Evolutionary conservation across 108 stramenopile species (phyloP).

Genomic region (Parietichytrium sp.): DNA sequence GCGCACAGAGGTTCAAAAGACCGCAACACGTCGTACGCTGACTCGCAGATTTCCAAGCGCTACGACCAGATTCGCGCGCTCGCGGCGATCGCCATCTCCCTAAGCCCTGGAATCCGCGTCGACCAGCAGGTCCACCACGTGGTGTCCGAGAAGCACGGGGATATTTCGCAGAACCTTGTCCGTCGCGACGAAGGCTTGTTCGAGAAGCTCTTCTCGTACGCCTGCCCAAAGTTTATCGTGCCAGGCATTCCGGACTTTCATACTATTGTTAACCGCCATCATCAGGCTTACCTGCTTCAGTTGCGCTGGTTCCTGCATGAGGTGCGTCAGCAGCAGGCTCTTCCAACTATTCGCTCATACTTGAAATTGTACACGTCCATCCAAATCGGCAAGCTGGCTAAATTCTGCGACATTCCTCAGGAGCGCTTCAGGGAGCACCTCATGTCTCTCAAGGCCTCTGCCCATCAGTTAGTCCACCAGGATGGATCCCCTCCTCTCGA

Average conservation of each 20-base stretch:
- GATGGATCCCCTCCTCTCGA: neutral
- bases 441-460: conserved; percentile 47
- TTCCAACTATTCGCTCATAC: conserved; percentile 83
- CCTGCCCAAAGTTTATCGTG: conserved; percentile 86
- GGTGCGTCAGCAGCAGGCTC: conserved; percentile 56
- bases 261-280: conserved; percentile 38
- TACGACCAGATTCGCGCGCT: conserved; percentile 84
- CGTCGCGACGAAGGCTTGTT: conserved; percentile 72
- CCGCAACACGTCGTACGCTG: conserved; percentile 56
- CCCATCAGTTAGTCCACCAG: conserved; percentile 27
- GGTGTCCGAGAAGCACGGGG: conserved; percentile 83
- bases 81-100: conserved; percentile 67
- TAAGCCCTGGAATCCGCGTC: conserved; percentile 53
- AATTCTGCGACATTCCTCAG: conserved; percentile 58
- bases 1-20: conserved; percentile 35
- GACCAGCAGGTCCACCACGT: conserved; percentile 71
- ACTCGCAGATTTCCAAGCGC: conserved; percentile 74
- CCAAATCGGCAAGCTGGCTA: conserved; percentile 76
- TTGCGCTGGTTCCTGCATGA: conserved; percentile 77
- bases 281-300: conserved; percentile 71
- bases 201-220: conserved; percentile 77
- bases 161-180: conserved; percentile 52
- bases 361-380: conserved; percentile 92
- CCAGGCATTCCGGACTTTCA: conserved; percentile 75
- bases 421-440: conserved; percentile 32